A percentile compares a stretch with the other conserved stretches of the same genome.
These are phyloP conservation scores for Trichoderma harzianum DNA, from an alignment of 2,329 filamentous ascomycete genomes.

Conservation along the genomic window DNA sequence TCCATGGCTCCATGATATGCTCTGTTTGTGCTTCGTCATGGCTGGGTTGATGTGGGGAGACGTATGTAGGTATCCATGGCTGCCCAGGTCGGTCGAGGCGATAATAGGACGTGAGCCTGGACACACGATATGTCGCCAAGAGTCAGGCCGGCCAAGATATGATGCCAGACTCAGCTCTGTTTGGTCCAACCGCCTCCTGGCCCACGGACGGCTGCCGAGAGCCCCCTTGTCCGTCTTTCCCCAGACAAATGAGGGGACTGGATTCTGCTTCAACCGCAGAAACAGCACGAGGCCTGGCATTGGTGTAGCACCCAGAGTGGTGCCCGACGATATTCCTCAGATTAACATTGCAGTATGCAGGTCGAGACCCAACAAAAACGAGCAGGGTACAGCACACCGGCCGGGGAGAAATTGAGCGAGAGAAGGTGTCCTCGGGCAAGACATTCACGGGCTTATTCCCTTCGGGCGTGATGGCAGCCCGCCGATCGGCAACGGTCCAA, in stretches of 20 bases:
- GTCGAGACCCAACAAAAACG: neutral
- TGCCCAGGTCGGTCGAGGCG: neutral
- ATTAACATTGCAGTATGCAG: neutral
- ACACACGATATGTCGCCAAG: neutral
- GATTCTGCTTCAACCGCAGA: neutral
- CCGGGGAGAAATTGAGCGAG: neutral
- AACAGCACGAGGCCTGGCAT: neutral
- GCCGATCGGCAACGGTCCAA: slow-evolving; percentile 1
- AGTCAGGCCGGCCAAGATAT: neutral
- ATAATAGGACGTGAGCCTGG: slow-evolving; percentile 14
- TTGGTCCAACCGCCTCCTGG: neutral
- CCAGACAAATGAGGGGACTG: neutral
- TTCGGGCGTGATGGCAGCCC: neutral
- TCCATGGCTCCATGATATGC: neutral
- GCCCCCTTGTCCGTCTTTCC: neutral
- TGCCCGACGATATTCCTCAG: slow-evolving; percentile 11
- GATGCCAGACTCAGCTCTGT: neutral
- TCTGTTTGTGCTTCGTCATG: neutral
- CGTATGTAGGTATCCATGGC: neutral
- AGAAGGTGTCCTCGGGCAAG: neutral
- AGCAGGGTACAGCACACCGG: neutral
- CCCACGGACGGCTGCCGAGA: neutral
- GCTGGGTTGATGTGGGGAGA: neutral
- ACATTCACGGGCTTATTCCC: neutral
- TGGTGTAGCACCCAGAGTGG: slow-evolving; percentile 9